Conservation (phyloP, 2,329 filamentous ascomycete species). For the Xylariaceae sp. region DNA sequence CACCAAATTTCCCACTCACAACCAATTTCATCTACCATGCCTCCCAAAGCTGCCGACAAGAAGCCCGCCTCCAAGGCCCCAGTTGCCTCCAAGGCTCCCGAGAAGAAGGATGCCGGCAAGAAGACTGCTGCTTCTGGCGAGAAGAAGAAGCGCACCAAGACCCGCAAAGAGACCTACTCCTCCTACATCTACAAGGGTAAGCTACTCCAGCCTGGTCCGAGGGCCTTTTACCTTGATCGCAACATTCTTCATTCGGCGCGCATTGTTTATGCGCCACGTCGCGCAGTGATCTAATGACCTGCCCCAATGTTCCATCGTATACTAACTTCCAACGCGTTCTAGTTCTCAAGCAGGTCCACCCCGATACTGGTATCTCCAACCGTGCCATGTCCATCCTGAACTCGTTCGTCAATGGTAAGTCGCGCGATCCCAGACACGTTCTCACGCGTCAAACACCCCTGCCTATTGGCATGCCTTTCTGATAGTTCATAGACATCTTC, state of each 20-base stretch:
- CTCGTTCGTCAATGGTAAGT: constrained; percentile 97
- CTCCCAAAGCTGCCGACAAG: constrained; percentile 97
- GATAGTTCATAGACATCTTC: constrained; percentile 81
- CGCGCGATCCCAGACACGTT: not conserved
- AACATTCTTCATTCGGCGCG: constrained; percentile 6
- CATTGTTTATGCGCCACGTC: constrained; percentile 2
- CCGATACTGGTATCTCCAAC: constrained; percentile 99
- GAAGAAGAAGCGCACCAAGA: constrained; percentile 99
- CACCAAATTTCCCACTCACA: constrained; percentile 9
- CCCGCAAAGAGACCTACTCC: constrained; percentile 99
- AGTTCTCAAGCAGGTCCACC: constrained; percentile 99
- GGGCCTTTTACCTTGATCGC: not conserved
- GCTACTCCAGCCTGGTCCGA: constrained; percentile 22
- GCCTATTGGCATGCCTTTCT: too few species aligned
- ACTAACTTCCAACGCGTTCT: constrained; percentile 27
- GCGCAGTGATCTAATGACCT: too few species aligned
- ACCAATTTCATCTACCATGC: constrained; percentile 62
- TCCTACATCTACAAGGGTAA: constrained; percentile 99
- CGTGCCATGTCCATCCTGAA: constrained; percentile 99
- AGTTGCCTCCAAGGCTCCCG: constrained; percentile 63
- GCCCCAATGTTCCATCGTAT: constrained; percentile 1
- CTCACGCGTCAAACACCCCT: too few species aligned
- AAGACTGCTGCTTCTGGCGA: constrained; percentile 95
- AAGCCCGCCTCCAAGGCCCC: constrained; percentile 98
- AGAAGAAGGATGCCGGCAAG: constrained; percentile 99